phyloP scores from a whole-genome alignment of 768 basidiomycete species.

The Rhizopogon salebrosus region DNA sequence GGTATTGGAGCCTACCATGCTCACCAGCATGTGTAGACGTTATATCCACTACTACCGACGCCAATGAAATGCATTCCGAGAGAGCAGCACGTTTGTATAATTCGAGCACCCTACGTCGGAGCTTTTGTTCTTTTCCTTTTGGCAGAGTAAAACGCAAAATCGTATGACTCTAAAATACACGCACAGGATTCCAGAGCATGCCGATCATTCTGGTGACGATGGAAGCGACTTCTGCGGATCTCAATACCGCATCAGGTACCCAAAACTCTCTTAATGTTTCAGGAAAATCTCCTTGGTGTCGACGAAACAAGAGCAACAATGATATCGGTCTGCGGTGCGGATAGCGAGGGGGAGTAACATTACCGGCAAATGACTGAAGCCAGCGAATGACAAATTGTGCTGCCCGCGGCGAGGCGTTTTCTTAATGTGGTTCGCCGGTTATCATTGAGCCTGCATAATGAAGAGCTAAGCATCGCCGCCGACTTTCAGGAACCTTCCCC shows the following conservation, averaged over 20 bases:
- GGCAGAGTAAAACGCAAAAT: not conserved
- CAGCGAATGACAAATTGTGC: not conserved
- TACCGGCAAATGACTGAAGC: not conserved
- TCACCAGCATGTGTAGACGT: not conserved
- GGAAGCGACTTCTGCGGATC: not conserved
- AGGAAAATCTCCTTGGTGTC: not conserved
- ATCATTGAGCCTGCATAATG: not conserved
- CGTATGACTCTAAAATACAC: not conserved
- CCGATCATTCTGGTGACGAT: not conserved
- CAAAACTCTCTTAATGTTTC: not conserved
- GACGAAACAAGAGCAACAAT: not conserved
- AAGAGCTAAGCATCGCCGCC: not conserved
- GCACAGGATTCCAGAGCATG: too few species aligned
- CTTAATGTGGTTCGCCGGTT: not conserved
- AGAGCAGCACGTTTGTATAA: not conserved
- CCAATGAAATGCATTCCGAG: not conserved
- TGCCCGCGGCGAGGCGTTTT: not conserved
- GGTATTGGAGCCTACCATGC: not conserved
- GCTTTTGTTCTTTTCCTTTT: not conserved
- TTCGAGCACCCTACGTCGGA: not conserved
- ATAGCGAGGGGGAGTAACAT: not conserved
- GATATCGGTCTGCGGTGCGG: not conserved
- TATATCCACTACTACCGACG: not conserved
- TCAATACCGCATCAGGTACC: not conserved
- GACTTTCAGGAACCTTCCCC: constrained; percentile 1